Conservation (phyloP, 2,329 filamentous ascomycete species). For the Penicillium sp. region DNA sequence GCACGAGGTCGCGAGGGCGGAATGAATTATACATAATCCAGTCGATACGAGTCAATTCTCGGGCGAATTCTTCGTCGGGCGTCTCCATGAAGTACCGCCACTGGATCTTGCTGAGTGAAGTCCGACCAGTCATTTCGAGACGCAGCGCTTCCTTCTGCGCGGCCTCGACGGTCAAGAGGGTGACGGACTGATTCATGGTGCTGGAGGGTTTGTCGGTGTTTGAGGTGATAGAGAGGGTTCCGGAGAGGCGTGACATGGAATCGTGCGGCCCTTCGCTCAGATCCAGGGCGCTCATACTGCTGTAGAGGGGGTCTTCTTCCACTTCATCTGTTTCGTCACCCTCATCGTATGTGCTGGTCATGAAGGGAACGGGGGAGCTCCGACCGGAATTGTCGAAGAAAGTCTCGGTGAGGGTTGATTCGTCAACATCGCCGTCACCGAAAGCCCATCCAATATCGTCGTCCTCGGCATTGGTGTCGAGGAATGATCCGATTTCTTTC, state of each 20-base stretch:
- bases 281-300: slow-evolving; percentile 43
- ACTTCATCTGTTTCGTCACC: slow-evolving; percentile 27
- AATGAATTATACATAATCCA: slow-evolving; percentile 99
- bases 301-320: slow-evolving; percentile 41
- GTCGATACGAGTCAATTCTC: slow-evolving; percentile 91
- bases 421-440: slow-evolving; percentile 65
- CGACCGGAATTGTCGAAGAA: slow-evolving; percentile 45
- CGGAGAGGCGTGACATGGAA: slow-evolving; percentile 41
- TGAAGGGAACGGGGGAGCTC: slow-evolving; percentile 41
- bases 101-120: slow-evolving; percentile 77
- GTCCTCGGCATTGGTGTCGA: slow-evolving; percentile 77
- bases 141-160: slow-evolving; percentile 77
- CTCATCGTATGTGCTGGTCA: slow-evolving; percentile 28
- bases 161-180: slow-evolving; percentile 58
- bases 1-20: slow-evolving; percentile 85
- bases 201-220: slow-evolving; percentile 42
- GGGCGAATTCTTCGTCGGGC: slow-evolving; percentile 80
- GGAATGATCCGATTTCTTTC: slow-evolving; percentile 77
- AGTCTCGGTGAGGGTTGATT: slow-evolving; percentile 44
- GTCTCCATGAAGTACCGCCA: slow-evolving; percentile 91
- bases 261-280: slow-evolving; percentile 43
- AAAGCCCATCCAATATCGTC: slow-evolving; percentile 94
- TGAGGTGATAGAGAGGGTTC: slow-evolving; percentile 43
- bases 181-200: slow-evolving; percentile 47
- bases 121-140: slow-evolving; percentile 68